These are phyloP conservation scores for Eimeria maxima DNA, from an alignment of 169 alveolate genomes.

Conservation along the genomic window DNA sequence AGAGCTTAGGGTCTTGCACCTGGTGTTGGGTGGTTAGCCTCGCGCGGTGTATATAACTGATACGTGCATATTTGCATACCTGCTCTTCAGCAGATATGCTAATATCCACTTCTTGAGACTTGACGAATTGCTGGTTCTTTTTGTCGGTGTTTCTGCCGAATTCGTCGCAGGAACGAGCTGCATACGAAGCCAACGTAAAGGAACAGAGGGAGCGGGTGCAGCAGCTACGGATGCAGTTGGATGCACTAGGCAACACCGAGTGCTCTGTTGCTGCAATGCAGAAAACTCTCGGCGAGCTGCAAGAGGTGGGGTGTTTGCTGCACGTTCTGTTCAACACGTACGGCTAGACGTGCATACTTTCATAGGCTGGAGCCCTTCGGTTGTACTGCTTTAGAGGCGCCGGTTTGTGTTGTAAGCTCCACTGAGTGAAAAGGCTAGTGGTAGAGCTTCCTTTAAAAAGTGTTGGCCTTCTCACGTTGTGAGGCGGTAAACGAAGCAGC, in stretches of 20 bases:
- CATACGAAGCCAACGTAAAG: background rate
- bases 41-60: too few species aligned
- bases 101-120: background rate
- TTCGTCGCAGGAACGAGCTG: background rate
- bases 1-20: too few species aligned
- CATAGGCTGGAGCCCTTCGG: background rate
- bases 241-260: conserved; percentile 9
- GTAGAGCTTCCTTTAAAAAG: too few species aligned
- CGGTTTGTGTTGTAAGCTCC: too few species aligned
- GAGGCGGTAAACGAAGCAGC: background rate
- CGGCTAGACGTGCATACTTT: background rate
- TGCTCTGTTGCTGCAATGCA: background rate
- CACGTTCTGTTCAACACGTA: background rate
- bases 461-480: background rate
- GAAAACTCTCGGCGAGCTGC: background rate
- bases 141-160: background rate
- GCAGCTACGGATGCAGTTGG: background rate
- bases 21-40: too few species aligned
- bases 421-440: background rate
- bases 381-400: background rate
- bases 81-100: too few species aligned
- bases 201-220: conserved; percentile 6
- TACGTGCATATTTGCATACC: too few species aligned
- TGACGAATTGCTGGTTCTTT: background rate
- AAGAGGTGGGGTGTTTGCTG: background rate